Evolutionary conservation across 2,329 filamentous ascomycete species (phyloP).

Genomic region (Dactylellina parvicollis): DNA sequence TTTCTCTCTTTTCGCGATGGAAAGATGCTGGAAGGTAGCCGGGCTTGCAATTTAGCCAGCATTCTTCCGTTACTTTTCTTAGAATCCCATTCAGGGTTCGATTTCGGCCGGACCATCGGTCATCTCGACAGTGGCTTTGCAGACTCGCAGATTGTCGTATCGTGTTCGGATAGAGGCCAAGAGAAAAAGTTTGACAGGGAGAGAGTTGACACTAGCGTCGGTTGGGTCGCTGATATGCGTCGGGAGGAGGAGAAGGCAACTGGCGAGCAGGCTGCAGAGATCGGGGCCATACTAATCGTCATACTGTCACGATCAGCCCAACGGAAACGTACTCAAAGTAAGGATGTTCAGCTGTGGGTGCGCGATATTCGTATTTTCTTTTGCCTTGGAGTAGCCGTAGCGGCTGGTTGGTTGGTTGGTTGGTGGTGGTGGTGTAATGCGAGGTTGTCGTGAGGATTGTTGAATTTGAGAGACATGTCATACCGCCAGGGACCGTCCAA

Average conservation of each 20-base stretch:
- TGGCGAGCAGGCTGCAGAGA: neutral
- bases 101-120: slow-evolving; percentile 20
- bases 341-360: slow-evolving; percentile 49
- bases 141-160: neutral
- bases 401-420: neutral
- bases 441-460: slow-evolving; percentile 52
- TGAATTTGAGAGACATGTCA: slow-evolving; percentile 44
- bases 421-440: neutral
- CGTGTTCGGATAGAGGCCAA: neutral
- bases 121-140: slow-evolving; percentile 25
- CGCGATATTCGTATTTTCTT: slow-evolving; percentile 47
- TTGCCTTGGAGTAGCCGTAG: slow-evolving; percentile 10
- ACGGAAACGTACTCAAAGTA: slow-evolving; percentile 40
- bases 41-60: slow-evolving; percentile 52
- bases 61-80: slow-evolving; percentile 54
- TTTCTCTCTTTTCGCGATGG: slow-evolving; percentile 16
- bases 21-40: slow-evolving; percentile 5
- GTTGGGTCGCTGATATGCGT: slow-evolving; percentile 20
- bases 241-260: slow-evolving; percentile 12
- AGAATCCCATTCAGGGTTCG: slow-evolving; percentile 40
- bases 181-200: slow-evolving; percentile 3
- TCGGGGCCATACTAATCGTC: slow-evolving; percentile 25
- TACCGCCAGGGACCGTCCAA: too few species aligned
- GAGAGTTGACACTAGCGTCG: neutral
- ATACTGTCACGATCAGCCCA: slow-evolving; percentile 54